phyloP scores from a whole-genome alignment of 208 protist genomes.

The Herpetomonas samuelpessoai region DNA sequence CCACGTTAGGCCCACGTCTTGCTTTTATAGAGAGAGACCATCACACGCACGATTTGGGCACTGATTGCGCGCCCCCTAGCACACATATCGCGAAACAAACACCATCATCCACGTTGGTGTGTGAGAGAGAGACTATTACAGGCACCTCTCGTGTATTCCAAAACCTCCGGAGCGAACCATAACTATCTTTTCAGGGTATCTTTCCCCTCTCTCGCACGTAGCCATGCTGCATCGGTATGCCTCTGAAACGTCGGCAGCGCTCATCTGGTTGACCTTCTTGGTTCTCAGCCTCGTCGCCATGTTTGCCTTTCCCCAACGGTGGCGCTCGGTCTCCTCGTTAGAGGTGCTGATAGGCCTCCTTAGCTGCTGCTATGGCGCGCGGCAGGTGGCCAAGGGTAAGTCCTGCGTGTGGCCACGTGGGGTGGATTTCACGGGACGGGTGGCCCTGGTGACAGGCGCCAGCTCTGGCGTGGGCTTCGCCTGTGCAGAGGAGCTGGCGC shows the following conservation, averaged over 20 bases:
- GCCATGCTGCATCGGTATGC: conserved; percentile 64
- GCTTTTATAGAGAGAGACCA: too few relatives aligned
- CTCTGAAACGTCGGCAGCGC: conserved; percentile 46
- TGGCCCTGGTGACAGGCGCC: conserved; percentile 77
- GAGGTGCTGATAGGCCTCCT: conserved; percentile 17
- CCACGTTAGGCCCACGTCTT: too few relatives aligned
- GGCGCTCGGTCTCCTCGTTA: background rate
- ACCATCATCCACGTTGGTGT: too few relatives aligned
- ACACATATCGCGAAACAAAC: too few relatives aligned
- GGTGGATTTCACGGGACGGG: conserved; percentile 52
- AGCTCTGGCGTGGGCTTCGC: conserved; percentile 79
- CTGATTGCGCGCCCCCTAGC: too few relatives aligned
- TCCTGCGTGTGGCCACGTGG: conserved; percentile 56
- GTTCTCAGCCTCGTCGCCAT: conserved; percentile 3
- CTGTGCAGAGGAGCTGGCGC: conserved; percentile 59
- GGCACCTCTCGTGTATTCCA: too few relatives aligned
- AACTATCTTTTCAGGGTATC: too few relatives aligned
- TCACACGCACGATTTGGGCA: too few relatives aligned
- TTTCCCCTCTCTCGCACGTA: too few relatives aligned
- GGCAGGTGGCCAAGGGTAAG: conserved; percentile 37
- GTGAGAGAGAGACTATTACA: too few relatives aligned
- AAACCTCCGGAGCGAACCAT: too few relatives aligned
- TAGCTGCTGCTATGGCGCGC: conserved; percentile 43
- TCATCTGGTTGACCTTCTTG: conserved; percentile 8
- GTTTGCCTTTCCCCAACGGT: background rate